Evolutionary conservation across 1,139 yeast genomes (phyloP).

Genomic region (Diutina rugosa): DNA sequence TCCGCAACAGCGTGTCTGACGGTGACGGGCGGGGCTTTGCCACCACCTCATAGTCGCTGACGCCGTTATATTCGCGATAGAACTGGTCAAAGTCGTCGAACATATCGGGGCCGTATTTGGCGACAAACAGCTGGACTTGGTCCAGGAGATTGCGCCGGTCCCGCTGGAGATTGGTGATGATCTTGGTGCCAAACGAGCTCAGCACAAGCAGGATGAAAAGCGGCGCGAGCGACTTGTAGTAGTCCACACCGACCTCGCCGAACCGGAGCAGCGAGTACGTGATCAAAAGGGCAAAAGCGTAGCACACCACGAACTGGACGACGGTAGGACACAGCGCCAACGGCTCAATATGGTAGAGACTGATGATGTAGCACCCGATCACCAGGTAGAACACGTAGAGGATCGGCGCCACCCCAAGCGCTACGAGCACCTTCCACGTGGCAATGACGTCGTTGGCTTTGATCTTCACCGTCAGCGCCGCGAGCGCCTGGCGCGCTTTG

Average conservation of each 20-base stretch:
- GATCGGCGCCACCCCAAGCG: constrained; percentile 29
- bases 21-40: background rate
- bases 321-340: constrained; percentile 1
- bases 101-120: constrained; percentile 62
- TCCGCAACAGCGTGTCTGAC: background rate
- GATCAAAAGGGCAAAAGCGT: constrained; percentile 27
- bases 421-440: constrained; percentile 35
- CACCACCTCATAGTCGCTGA: background rate
- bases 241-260: constrained; percentile 30
- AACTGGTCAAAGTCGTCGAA: constrained; percentile 46
- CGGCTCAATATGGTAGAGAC: constrained; percentile 6
- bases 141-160: constrained; percentile 41
- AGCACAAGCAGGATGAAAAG: constrained; percentile 25
- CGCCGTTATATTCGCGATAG: constrained; percentile 15
- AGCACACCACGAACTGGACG: constrained; percentile 18
- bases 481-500: constrained; percentile 30
- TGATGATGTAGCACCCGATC: constrained; percentile 7
- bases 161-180: constrained; percentile 40
- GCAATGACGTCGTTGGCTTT: constrained; percentile 34
- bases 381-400: constrained; percentile 29
- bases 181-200: constrained; percentile 22
- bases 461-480: constrained; percentile 28
- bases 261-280: constrained; percentile 30
- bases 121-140: constrained; percentile 55
- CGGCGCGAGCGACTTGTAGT: constrained; percentile 26